These are phyloP conservation scores for Dictyophora rubrovolvata DNA, from an alignment of 768 basidiomycete genomes.

Conservation along the genomic window DNA sequence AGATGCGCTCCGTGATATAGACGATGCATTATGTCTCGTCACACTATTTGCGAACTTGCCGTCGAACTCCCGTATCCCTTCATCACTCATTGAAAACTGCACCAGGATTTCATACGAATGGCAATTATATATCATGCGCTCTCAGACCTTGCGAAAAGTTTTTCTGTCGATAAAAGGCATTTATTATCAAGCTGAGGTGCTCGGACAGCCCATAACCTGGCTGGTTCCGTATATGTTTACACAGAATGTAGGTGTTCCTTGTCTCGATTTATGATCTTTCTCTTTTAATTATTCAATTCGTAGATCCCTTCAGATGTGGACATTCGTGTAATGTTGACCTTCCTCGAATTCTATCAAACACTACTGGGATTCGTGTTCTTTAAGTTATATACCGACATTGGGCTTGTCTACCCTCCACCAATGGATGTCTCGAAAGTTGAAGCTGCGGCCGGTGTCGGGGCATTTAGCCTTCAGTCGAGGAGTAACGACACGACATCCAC, in stretches of 20 bases:
- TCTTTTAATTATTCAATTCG: conserved; percentile 8
- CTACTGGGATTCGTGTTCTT: conserved; percentile 92
- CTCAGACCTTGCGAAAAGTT: conserved; percentile 72
- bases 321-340: conserved; percentile 95
- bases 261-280: neutral
- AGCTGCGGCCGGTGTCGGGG: conserved; percentile 76
- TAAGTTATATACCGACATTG: conserved; percentile 94
- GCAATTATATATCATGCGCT: conserved; percentile 92
- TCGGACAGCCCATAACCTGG: conserved; percentile 92
- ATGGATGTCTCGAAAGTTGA: conserved; percentile 78
- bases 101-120: conserved; percentile 86
- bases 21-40: conserved; percentile 93
- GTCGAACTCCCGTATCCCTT: conserved; percentile 69
- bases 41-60: conserved; percentile 89
- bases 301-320: conserved; percentile 94
- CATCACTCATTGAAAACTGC: conserved; percentile 84
- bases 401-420: conserved; percentile 91
- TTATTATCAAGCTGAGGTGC: conserved; percentile 93
- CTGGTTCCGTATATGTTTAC: conserved; percentile 96
- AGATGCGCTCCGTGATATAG: conserved; percentile 91
- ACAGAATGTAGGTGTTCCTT: conserved; percentile 55
- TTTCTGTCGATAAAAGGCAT: conserved; percentile 98
- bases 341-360: conserved; percentile 96
- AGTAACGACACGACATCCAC: conserved; percentile 12
- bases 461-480: conserved; percentile 61